phyloP scores from a whole-genome alignment of 768 basidiomycete species.

The Suillus alpinus region DNA sequence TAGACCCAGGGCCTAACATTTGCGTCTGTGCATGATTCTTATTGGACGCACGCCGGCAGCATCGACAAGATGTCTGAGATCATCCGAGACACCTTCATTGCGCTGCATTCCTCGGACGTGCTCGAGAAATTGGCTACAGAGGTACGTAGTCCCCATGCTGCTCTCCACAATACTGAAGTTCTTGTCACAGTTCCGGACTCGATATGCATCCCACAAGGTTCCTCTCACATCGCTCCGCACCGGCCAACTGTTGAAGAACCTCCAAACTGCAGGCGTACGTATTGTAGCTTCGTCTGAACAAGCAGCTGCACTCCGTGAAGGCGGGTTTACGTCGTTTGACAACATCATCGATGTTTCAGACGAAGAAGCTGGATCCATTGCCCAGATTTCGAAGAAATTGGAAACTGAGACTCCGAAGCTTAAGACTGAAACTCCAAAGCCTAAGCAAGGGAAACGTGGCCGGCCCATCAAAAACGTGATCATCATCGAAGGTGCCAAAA shows the following conservation, averaged over 20 bases:
- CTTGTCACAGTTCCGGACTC: conserved; percentile 58
- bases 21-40: conserved; percentile 97
- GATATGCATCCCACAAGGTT: conserved; percentile 72
- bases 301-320: conserved; percentile 25
- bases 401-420: conserved; percentile 17
- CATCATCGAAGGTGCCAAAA: conserved; percentile 8
- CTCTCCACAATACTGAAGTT: conserved; percentile 2
- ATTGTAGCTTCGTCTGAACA: conserved; percentile 42
- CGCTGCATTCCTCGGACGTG: conserved; percentile 86
- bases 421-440: conserved; percentile 15
- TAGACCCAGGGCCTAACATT: conserved; percentile 78
- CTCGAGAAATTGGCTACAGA: conserved; percentile 70
- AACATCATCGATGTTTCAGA: conserved; percentile 40
- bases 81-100: conserved; percentile 92
- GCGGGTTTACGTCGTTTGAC: conserved; percentile 22
- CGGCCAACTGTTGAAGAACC: conserved; percentile 35
- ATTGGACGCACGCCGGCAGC: conserved; percentile 92
- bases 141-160: conserved; percentile 39
- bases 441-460: conserved; percentile 26
- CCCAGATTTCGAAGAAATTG: conserved; percentile 5
- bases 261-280: conserved; percentile 43
- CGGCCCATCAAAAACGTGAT: not conserved
- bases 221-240: conserved; percentile 50
- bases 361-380: conserved; percentile 31
- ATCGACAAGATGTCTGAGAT: conserved; percentile 87